Conservation (phyloP, 805 yeast species). For the Millerago galiae region DNA sequence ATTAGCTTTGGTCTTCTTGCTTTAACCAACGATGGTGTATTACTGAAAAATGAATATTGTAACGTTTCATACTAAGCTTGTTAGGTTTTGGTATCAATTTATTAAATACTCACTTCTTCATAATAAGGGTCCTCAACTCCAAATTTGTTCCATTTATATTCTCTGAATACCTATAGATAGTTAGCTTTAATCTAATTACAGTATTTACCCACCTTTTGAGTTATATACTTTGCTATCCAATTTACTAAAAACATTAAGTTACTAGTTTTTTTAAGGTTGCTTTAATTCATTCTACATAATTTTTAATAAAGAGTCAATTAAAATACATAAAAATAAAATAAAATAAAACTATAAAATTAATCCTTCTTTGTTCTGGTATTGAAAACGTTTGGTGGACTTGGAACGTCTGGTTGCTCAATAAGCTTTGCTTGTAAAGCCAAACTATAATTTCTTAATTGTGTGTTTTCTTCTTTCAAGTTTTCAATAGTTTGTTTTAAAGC, state of each 20-base stretch:
- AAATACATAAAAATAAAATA: neutral
- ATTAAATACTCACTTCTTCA: conserved; percentile 25
- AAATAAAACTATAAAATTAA: neutral
- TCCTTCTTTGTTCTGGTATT: conserved; percentile 10
- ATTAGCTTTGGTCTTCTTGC: conserved; percentile 27
- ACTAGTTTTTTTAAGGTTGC: too few species aligned
- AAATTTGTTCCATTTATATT: conserved; percentile 28
- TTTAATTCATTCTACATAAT: too few species aligned
- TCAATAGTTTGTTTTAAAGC: conserved; percentile 59
- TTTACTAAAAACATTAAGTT: conserved; percentile 14
- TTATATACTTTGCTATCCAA: conserved; percentile 18
- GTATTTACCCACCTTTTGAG: conserved; percentile 18
- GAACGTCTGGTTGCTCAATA: conserved; percentile 42
- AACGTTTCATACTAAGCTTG: conserved; percentile 16
- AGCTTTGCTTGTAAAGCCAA: conserved; percentile 62
- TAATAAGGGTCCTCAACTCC: conserved; percentile 40
- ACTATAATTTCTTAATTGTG: conserved; percentile 66
- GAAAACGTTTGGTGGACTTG: conserved; percentile 32
- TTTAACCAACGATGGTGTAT: conserved; percentile 14
- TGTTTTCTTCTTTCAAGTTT: conserved; percentile 62
- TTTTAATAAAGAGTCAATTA: neutral
- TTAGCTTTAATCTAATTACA: neutral
- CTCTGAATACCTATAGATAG: conserved; percentile 24
- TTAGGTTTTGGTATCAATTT: neutral
- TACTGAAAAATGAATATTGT: conserved; percentile 16